phyloP scores from a whole-genome alignment of 225 moss, liverwort and hornwort genomes.

The Marchantia paleacea region DNA sequence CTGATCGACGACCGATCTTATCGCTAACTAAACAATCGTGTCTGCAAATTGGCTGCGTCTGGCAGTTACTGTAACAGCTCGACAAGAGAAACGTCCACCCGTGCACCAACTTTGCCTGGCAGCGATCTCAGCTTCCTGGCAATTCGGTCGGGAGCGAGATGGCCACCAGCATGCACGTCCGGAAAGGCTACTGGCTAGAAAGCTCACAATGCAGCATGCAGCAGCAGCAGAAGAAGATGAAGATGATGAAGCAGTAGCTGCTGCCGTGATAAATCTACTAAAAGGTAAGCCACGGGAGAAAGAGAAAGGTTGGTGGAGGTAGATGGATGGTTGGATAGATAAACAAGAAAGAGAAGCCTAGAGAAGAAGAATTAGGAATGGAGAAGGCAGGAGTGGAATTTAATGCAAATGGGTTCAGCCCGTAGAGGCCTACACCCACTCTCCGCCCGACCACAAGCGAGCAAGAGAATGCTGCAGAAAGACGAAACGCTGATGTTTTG shows the following conservation, averaged over 20 bases:
- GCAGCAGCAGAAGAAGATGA: neutral
- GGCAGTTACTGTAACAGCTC: neutral
- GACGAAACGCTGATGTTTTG: neutral
- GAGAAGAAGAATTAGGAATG: neutral
- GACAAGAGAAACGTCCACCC: neutral
- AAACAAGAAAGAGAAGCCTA: neutral
- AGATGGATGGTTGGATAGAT: too few species aligned
- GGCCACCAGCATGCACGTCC: neutral
- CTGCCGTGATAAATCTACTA: neutral
- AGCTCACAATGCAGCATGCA: neutral
- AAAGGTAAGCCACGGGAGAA: neutral
- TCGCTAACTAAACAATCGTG: neutral
- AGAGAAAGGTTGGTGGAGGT: too few species aligned
- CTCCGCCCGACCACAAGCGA: neutral
- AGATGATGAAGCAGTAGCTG: too few species aligned
- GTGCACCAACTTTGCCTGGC: neutral
- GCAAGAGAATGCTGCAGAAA: neutral
- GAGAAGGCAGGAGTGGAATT: slow-evolving; percentile 3
- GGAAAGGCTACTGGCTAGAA: neutral
- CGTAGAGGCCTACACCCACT: neutral
- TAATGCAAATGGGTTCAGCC: neutral
- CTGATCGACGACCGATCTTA: neutral
- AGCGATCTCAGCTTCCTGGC: neutral
- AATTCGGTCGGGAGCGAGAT: neutral
- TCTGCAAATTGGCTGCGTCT: neutral